phyloP scores from a whole-genome alignment of 495 filamentous ascomycete genomes.

The Penicillium ochrochloron region DNA sequence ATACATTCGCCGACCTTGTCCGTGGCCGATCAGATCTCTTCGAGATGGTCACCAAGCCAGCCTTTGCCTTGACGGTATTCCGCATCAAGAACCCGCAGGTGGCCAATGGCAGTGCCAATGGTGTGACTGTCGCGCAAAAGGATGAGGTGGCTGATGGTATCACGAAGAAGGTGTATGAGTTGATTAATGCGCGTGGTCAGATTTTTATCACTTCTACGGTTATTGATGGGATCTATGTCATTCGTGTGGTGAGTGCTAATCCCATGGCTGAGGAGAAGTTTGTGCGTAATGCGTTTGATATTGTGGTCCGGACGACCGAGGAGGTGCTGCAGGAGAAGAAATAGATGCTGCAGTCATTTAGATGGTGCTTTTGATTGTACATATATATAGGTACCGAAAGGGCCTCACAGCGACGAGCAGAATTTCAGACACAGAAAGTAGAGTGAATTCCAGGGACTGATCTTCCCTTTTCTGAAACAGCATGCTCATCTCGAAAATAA shows the following conservation, averaged over 20 bases:
- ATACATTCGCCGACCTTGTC: conserved; percentile 67
- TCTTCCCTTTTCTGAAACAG: no score
- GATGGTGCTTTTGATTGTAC: background rate
- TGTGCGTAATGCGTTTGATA: conserved; percentile 75
- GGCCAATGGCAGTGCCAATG: conserved; percentile 28
- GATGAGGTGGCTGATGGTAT: conserved; percentile 63
- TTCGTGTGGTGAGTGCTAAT: conserved; percentile 79
- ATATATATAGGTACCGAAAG: background rate
- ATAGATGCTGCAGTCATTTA: background rate
- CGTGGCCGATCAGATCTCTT: conserved; percentile 71
- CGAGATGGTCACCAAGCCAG: conserved; percentile 72
- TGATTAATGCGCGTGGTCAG: conserved; percentile 73
- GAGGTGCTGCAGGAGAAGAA: conserved; percentile 48
- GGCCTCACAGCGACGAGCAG: no score
- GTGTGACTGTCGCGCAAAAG: conserved; percentile 34
- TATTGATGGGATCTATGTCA: conserved; percentile 76
- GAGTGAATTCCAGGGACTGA: no score
- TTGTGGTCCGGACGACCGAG: conserved; percentile 71
- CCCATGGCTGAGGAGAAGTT: conserved; percentile 71
- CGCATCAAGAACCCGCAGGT: conserved; percentile 44
- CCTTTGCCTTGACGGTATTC: conserved; percentile 83
- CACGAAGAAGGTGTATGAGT: conserved; percentile 79
- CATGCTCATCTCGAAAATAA: background rate
- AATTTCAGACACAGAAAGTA: no score
- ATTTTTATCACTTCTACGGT: conserved; percentile 84